Conservation (phyloP, 352 stramenopile genomes). For the Pythium rhizo-oryzae region DNA sequence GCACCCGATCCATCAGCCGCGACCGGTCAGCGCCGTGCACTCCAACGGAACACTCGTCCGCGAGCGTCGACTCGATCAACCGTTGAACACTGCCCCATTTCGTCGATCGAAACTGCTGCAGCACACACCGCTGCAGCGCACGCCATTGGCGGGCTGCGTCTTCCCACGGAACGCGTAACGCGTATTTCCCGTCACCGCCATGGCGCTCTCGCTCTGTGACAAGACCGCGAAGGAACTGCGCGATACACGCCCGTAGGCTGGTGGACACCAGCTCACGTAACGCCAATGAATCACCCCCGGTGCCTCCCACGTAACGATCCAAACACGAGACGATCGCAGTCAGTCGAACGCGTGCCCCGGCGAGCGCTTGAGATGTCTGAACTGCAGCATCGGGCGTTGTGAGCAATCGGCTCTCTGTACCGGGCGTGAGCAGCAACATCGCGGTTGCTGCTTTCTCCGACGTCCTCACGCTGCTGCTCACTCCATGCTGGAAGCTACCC, state of each 20-base stretch:
- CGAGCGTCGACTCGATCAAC: slow-evolving; percentile 12
- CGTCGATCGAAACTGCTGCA: slow-evolving; percentile 25
- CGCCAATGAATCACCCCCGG: neutral
- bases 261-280: slow-evolving; percentile 23
- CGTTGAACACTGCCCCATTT: slow-evolving; percentile 10
- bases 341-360: slow-evolving; percentile 3
- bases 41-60: slow-evolving; percentile 6
- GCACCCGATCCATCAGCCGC: slow-evolving; percentile 24
- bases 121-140: slow-evolving; percentile 18
- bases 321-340: slow-evolving; percentile 5
- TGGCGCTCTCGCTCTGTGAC: slow-evolving; percentile 3
- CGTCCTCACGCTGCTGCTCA: slow-evolving; percentile 23
- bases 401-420: slow-evolving; percentile 26
- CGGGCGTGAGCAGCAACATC: slow-evolving; percentile 29
- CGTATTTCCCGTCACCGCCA: neutral
- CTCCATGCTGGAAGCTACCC: slow-evolving; percentile 17
- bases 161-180: slow-evolving; percentile 16
- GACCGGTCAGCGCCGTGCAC: neutral
- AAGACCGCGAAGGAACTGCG: slow-evolving; percentile 32
- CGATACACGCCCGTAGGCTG: slow-evolving; percentile 21
- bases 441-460: slow-evolving; percentile 17
- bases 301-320: neutral
- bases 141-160: slow-evolving; percentile 21
- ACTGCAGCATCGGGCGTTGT: slow-evolving; percentile 19
- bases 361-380: slow-evolving; percentile 7